These are phyloP conservation scores for Venturia nashicola DNA, from an alignment of 2,329 filamentous ascomycete species.

Conservation along the genomic window DNA sequence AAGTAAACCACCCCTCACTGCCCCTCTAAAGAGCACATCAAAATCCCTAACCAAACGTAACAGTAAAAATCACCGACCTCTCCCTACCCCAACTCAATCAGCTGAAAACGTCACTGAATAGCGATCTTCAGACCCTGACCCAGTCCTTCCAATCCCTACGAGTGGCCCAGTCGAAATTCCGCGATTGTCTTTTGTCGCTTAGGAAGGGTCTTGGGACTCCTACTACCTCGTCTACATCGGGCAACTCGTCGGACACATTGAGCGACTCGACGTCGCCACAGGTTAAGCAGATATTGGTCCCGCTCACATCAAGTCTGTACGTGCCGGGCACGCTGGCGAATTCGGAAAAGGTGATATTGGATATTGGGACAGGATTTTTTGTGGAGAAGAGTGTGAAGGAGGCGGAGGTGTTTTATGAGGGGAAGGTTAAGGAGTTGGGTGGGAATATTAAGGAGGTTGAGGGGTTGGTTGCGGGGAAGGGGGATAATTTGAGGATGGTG, in stretches of 20 bases:
- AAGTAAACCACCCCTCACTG: not conserved
- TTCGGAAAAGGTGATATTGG: slow-evolving; percentile 69
- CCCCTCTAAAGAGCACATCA: not conserved
- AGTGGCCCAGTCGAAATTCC: slow-evolving; percentile 81
- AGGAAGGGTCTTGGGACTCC: slow-evolving; percentile 38
- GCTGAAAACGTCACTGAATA: slow-evolving; percentile 91
- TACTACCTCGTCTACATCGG: not conserved
- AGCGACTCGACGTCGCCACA: not conserved
- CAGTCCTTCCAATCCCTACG: slow-evolving; percentile 82
- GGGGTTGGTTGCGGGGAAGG: slow-evolving; percentile 61
- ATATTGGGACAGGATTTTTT: slow-evolving; percentile 88
- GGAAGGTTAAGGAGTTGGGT: slow-evolving; percentile 54
- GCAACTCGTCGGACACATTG: too few species aligned
- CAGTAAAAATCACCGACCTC: slow-evolving; percentile 60
- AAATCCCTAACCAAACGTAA: not conserved
- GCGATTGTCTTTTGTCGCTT: slow-evolving; percentile 75
- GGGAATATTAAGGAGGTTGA: slow-evolving; percentile 56
- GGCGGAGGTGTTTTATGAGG: slow-evolving; percentile 54
- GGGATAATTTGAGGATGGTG: slow-evolving; percentile 69
- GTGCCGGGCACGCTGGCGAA: slow-evolving; percentile 71
- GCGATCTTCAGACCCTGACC: slow-evolving; percentile 90
- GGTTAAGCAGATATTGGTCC: slow-evolving; percentile 58
- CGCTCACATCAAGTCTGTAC: slow-evolving; percentile 87
- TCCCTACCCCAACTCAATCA: slow-evolving; percentile 74
- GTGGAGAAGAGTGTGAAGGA: slow-evolving; percentile 68